Evolutionary conservation across 495 filamentous ascomycete species (phyloP).

Genomic region (Lepraria neglecta): DNA sequence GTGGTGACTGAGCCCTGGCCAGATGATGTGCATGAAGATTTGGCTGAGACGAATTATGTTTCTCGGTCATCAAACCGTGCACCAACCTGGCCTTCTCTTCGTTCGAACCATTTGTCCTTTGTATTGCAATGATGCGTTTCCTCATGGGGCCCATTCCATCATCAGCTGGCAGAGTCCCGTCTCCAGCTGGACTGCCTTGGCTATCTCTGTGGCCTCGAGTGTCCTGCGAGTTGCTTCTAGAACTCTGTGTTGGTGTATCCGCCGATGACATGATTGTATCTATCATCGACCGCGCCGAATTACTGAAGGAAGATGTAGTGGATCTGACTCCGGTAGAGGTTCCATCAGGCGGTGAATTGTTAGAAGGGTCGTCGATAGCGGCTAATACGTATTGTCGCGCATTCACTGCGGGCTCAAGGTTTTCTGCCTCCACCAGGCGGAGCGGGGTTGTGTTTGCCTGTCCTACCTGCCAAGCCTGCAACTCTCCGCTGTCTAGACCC

Average conservation of each 20-base stretch:
- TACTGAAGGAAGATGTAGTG: conserved; percentile 25
- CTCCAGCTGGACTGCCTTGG: conserved; percentile 22
- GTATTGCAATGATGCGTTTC: conserved; percentile 70
- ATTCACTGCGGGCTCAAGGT: conserved; percentile 14
- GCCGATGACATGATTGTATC: conserved; percentile 28
- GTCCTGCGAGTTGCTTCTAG: conserved; percentile 19
- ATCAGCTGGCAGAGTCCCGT: conserved; percentile 65
- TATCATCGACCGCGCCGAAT: conserved; percentile 20
- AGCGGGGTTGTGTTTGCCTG: not conserved
- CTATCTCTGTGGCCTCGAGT: conserved; percentile 8
- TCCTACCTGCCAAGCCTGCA: conserved; percentile 7
- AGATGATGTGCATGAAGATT: conserved; percentile 31
- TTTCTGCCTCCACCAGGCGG: conserved; percentile 8
- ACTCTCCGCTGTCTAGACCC: conserved; percentile 7
- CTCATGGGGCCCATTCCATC: conserved; percentile 82
- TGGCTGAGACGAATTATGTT: conserved; percentile 52
- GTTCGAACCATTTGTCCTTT: conserved; percentile 55
- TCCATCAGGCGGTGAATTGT: conserved; percentile 30
- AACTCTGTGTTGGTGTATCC: conserved; percentile 16
- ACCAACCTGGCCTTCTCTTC: conserved; percentile 76
- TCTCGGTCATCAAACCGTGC: conserved; percentile 75
- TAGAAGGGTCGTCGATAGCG: conserved; percentile 25
- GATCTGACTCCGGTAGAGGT: conserved; percentile 33
- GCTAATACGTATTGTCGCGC: conserved; percentile 8
- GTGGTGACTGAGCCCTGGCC: conserved; percentile 31